Evolutionary conservation across 306 rosid genomes (phyloP).

Genomic region (Cucumis hystrix): DNA sequence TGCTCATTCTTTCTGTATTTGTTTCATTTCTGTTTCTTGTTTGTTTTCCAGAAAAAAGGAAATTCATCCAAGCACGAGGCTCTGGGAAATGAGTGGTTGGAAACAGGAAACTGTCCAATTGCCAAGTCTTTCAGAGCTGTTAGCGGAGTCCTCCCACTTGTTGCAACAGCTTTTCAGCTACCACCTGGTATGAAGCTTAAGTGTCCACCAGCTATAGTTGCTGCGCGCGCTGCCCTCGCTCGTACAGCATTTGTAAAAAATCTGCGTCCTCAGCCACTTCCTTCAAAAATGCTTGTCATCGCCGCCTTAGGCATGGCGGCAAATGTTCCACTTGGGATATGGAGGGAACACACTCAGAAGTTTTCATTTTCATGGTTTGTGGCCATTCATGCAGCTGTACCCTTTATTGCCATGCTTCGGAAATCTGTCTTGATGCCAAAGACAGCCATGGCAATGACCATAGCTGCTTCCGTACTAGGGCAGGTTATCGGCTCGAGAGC

Average conservation of each 20-base stretch:
- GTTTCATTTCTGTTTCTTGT: background rate
- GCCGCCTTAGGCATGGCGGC: constrained; percentile 75
- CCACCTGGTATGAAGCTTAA: constrained; percentile 52
- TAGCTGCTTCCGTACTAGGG: constrained; percentile 63
- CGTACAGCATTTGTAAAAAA: constrained; percentile 62
- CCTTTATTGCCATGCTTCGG: constrained; percentile 73
- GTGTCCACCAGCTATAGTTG: constrained; percentile 74
- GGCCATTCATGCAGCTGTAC: constrained; percentile 80
- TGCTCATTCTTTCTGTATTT: background rate
- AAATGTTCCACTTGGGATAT: constrained; percentile 68
- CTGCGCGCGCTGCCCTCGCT: constrained; percentile 85
- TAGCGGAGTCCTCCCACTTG: constrained; percentile 58
- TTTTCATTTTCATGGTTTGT: constrained; percentile 67
- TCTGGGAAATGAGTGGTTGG: constrained; percentile 66
- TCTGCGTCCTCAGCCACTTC: constrained; percentile 79
- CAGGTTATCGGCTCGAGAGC: constrained; percentile 84
- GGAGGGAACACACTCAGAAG: constrained; percentile 73
- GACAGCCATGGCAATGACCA: constrained; percentile 75
- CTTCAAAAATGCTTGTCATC: constrained; percentile 68
- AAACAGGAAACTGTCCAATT: constrained; percentile 62
- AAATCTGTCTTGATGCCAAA: constrained; percentile 76
- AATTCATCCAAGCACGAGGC: constrained; percentile 55
- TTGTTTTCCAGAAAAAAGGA: constrained; percentile 32
- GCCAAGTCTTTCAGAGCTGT: constrained; percentile 78
- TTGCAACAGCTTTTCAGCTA: constrained; percentile 49